Percentiles rank a stretch among this genome's conserved stretches.
Evolutionary conservation across 2,329 filamentous ascomycete species (phyloP).

Genomic region (Monilinia aucupariae): DNA sequence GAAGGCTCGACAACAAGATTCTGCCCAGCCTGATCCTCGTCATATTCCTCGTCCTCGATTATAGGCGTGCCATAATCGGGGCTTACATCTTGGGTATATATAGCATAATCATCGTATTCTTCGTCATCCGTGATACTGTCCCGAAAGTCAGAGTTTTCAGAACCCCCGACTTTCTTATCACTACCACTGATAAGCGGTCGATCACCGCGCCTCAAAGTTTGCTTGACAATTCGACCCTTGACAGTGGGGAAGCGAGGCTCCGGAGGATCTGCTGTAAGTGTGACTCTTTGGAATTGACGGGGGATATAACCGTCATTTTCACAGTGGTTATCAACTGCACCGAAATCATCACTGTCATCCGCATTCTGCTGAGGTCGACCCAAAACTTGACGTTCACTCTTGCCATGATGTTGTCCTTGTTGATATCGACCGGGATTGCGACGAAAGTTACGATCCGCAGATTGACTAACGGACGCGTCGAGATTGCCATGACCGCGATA

Average conservation of each 20-base stretch:
- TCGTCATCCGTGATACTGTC: not conserved
- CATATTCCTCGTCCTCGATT: not conserved
- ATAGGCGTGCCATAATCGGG: not conserved
- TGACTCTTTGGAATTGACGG: slow-evolving; percentile 1
- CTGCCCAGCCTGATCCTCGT: not conserved
- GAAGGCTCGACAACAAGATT: not conserved
- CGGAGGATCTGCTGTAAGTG: not conserved
- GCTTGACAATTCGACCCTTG: slow-evolving; percentile 13
- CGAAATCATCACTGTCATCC: not conserved
- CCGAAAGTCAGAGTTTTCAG: not conserved
- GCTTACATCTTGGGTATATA: not conserved
- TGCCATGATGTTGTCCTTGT: not conserved
- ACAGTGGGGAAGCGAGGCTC: not conserved
- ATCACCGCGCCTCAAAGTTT: not conserved
- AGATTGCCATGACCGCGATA: not conserved
- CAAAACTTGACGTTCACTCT: not conserved
- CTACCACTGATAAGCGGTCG: not conserved
- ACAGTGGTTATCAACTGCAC: not conserved
- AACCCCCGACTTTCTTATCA: not conserved
- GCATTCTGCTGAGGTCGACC: not conserved
- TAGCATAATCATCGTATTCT: not conserved
- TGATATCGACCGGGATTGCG: not conserved
- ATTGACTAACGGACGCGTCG: not conserved
- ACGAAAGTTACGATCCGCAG: not conserved
- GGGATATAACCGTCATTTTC: not conserved